Evolutionary conservation across 177 flowering plant species (phyloP).

Genomic region (Tripterygium wilfordii): DNA sequence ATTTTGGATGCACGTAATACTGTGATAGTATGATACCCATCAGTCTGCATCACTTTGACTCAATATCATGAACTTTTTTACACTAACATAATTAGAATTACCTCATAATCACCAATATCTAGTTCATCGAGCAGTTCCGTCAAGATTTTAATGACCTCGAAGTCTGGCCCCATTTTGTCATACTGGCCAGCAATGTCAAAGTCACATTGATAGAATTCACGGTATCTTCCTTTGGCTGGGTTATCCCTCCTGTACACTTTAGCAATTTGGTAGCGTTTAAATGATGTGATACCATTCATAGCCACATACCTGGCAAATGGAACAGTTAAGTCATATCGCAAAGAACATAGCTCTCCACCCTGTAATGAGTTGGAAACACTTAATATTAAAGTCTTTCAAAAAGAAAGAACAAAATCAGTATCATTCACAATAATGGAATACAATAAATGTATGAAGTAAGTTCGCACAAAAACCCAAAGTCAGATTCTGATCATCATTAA

Average conservation of each 20-base stretch:
- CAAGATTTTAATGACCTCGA: slow-evolving; percentile 82
- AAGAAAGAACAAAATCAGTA: no score
- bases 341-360: slow-evolving; percentile 98
- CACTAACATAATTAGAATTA: slow-evolving; percentile 18
- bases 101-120: slow-evolving; percentile 91
- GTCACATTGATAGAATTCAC: slow-evolving; percentile 98
- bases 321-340: slow-evolving; percentile 94
- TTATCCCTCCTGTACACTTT: slow-evolving; percentile 94
- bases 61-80: no score
- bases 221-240: slow-evolving; percentile 92
- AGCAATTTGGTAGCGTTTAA: slow-evolving; percentile 88
- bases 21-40: no score
- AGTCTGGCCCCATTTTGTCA: slow-evolving; percentile 82
- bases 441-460: no score
- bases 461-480: no score
- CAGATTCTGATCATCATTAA: no score
- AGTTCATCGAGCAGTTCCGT: slow-evolving; percentile 87
- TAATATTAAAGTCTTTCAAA: not conserved
- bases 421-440: no score
- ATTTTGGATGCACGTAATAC: no score
- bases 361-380: slow-evolving; percentile 21
- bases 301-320: slow-evolving; percentile 96
- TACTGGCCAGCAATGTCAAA: slow-evolving; percentile 93
- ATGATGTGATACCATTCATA: slow-evolving; percentile 78
- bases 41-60: no score